Evolutionary conservation across 2,329 filamentous ascomycete species (phyloP).

Genomic region (Fusarium multiceps): DNA sequence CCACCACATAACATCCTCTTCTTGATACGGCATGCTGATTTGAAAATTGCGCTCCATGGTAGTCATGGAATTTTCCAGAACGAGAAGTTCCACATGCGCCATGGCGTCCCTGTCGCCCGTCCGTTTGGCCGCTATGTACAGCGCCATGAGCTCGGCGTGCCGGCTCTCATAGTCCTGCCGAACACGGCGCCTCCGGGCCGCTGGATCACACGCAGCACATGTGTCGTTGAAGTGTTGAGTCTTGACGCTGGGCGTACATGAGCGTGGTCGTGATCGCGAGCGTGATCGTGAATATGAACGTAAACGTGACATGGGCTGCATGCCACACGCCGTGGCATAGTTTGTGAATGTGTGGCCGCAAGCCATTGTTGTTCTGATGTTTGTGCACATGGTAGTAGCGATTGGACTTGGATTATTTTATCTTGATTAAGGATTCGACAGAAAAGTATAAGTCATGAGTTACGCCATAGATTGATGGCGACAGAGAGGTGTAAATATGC

Average conservation of each 20-base stretch:
- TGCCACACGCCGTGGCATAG: conserved; percentile 16
- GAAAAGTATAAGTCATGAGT: neutral
- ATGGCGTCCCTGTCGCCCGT: conserved; percentile 41
- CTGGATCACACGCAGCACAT: conserved; percentile 53
- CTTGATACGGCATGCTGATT: conserved; percentile 33
- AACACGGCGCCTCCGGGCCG: conserved; percentile 42
- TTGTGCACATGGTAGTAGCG: conserved; percentile 38
- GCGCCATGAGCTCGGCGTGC: conserved; percentile 43
- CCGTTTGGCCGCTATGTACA: conserved; percentile 44
- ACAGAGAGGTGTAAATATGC: neutral
- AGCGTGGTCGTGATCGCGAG: neutral
- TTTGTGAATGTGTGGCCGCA: conserved; percentile 44
- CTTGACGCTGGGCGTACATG: conserved; percentile 28
- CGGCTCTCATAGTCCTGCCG: conserved; percentile 44
- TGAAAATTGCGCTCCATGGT: conserved; percentile 42
- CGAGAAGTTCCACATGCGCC: conserved; percentile 38
- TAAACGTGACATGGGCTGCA: conserved; percentile 3
- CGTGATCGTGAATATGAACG: conserved; percentile 18
- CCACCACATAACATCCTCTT: conserved; percentile 41
- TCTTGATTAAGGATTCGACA: neutral
- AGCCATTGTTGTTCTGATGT: conserved; percentile 44
- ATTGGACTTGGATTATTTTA: conserved; percentile 7
- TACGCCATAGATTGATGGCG: neutral
- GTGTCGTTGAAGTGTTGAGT: conserved; percentile 49
- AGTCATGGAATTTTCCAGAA: conserved; percentile 35